These are phyloP conservation scores for Pleodorina starrii DNA, from an alignment of 139 green algal species.

Conservation along the genomic window DNA sequence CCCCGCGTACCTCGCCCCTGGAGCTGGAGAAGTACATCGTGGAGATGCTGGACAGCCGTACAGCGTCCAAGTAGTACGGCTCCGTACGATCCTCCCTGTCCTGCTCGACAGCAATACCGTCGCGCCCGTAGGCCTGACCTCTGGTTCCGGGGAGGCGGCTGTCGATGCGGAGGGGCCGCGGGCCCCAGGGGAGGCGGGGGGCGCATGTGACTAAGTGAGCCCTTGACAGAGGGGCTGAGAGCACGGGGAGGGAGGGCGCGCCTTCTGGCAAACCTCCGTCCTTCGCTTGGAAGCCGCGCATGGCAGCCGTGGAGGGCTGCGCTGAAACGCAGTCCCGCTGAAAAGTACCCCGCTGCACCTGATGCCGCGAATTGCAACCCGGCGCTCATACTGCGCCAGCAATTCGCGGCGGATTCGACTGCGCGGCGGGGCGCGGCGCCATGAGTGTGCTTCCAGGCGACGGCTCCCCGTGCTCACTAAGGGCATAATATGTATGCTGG, in stretches of 20 bases:
- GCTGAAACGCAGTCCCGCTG: neutral
- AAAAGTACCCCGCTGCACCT: neutral
- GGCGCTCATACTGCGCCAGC: neutral
- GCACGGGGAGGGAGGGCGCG: too few relatives aligned
- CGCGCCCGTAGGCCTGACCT: too few relatives aligned
- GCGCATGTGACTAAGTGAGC: too few relatives aligned
- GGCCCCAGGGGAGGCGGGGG: too few relatives aligned
- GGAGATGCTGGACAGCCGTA: neutral
- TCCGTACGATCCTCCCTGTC: neutral
- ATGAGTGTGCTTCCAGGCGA: neutral
- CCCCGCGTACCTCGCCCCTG: neutral
- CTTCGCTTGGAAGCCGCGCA: neutral
- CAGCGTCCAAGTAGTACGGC: neutral
- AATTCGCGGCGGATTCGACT: neutral
- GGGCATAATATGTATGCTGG: too few relatives aligned
- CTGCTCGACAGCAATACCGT: too few relatives aligned
- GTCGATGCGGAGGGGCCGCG: too few relatives aligned
- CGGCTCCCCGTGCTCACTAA: too few relatives aligned
- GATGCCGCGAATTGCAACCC: conserved; percentile 6
- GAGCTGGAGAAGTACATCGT: neutral
- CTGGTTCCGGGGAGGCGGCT: too few relatives aligned
- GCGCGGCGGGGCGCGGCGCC: neutral
- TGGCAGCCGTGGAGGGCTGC: neutral
- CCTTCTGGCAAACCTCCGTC: too few relatives aligned
- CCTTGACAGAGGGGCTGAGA: too few relatives aligned